Evolutionary conservation across 257 asterid genomes (phyloP).

Genomic region (Mitragyna speciosa): DNA sequence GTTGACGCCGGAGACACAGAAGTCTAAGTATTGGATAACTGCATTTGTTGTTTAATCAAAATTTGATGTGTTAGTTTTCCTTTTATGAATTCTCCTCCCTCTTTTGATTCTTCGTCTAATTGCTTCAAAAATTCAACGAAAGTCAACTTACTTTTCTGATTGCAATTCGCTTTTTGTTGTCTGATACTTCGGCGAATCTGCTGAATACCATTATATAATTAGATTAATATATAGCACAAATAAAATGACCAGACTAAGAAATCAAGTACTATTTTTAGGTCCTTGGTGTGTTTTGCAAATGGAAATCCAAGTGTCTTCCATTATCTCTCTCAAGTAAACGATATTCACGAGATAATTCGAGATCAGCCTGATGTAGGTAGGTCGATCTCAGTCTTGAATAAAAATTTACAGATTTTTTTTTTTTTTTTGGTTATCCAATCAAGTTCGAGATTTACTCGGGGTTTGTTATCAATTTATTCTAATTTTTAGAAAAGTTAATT

Average conservation of each 20-base stretch:
- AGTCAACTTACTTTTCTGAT: slow-evolving; percentile 1
- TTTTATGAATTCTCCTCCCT: background rate
- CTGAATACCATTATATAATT: background rate
- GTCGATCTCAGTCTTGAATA: no score
- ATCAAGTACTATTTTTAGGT: background rate
- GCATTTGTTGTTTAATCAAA: background rate
- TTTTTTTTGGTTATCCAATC: no score
- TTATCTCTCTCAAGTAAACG: no score
- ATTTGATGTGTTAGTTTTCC: background rate
- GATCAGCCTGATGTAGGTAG: no score
- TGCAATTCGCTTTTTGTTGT: background rate
- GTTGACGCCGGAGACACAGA: background rate
- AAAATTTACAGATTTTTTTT: no score
- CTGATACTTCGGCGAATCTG: background rate
- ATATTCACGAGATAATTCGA: no score
- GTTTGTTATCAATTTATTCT: no score
- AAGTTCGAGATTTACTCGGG: no score
- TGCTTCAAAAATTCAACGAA: slow-evolving; percentile 12
- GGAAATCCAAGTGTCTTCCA: slow-evolving; percentile 26
- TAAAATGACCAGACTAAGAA: background rate
- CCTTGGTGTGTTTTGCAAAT: slow-evolving; percentile 6
- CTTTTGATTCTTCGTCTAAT: background rate
- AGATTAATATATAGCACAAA: background rate
- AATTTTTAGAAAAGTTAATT: no score
- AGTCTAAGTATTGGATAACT: no score